phyloP scores from a whole-genome alignment of 2,329 filamentous ascomycete genomes.

The Blumeria hordei region DNA sequence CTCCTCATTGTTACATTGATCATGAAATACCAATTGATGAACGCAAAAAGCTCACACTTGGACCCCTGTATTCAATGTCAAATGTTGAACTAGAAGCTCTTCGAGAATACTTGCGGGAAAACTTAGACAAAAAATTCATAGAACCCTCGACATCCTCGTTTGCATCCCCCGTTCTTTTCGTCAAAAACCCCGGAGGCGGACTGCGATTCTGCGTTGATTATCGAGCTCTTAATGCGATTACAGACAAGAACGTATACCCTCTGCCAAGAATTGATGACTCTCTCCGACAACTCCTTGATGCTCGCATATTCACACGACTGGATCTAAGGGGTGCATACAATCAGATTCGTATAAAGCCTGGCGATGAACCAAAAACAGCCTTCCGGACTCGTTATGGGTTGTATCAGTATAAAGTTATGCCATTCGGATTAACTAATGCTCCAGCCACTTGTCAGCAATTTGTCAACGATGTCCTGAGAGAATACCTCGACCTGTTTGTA shows the following conservation, averaged over 20 bases:
- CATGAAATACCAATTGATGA: not conserved
- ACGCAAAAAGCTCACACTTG: not conserved
- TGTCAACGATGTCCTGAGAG: not conserved
- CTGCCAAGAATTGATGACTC: not conserved
- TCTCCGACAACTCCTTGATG: not conserved
- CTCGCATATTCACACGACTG: not conserved
- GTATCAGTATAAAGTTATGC: constrained; percentile 2
- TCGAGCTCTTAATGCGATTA: not conserved
- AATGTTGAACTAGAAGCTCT: not conserved
- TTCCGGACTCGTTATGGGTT: not conserved
- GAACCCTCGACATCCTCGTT: not conserved
- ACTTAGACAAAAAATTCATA: constrained; percentile 1
- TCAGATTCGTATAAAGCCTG: not conserved
- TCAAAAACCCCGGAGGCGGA: not conserved
- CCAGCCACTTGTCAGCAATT: constrained; percentile 1
- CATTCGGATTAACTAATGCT: constrained; percentile 2
- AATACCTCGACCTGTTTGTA: constrained; percentile 2
- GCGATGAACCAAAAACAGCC: not conserved
- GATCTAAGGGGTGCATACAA: not conserved
- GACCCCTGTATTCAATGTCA: not conserved
- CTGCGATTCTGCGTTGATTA: not conserved
- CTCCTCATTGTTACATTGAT: not conserved
- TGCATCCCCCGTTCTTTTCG: not conserved
- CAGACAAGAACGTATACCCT: not conserved
- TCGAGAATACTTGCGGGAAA: constrained; percentile 1